Evolutionary conservation across 2,329 filamentous ascomycete species (phyloP), one percentile per base, ranked within the genome.

Genomic region (Simplicillium sp.): DNA sequence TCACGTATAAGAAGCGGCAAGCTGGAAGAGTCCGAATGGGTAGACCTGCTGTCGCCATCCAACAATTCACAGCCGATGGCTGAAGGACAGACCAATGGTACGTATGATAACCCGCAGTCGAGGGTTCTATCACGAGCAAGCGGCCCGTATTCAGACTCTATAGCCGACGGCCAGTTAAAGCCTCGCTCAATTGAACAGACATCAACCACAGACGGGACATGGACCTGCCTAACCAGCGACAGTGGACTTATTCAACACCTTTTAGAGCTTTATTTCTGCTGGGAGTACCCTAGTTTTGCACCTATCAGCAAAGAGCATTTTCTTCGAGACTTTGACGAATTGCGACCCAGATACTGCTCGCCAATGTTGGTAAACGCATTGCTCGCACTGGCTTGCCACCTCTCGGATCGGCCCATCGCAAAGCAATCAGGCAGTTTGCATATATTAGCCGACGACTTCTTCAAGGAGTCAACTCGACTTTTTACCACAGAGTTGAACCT

Each of bases 201-300:
- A 31, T 57, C 64, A 49, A 65, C 64, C 45, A 55, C 64, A 1
- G 61, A 67, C 0, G 57, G 52, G 7, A 65, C 64, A 0, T 85
- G 81, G 81, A 84, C 81, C 2, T 64, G 51, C 29, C 68, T 84
- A 17, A 82, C 79, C 2, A 53, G 57, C 3, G 79, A 85, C 47
- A 50, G 63, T 12, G 60, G 55, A 11, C 68, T 84, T 18, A 74
- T 85, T 1, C 68, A 78, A 45, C 78, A 81, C 49, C 65, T 85
- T 7, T 59, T 85, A 40, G 68, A 73, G 1, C 63, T 84, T 29
- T 85, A 84, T 59, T 85, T 85, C 48, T 82, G 79, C 62, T 87
- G 82, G 75, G 77, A 82, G 47, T 85, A 87, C 54, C 80, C 82
- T 2, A 86, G 81, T 9, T 85, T 85, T 58, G 77, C 80, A 3